Base-by-base conservation (phyloP, 345 rosid species). In the Linum tenue region DNA sequence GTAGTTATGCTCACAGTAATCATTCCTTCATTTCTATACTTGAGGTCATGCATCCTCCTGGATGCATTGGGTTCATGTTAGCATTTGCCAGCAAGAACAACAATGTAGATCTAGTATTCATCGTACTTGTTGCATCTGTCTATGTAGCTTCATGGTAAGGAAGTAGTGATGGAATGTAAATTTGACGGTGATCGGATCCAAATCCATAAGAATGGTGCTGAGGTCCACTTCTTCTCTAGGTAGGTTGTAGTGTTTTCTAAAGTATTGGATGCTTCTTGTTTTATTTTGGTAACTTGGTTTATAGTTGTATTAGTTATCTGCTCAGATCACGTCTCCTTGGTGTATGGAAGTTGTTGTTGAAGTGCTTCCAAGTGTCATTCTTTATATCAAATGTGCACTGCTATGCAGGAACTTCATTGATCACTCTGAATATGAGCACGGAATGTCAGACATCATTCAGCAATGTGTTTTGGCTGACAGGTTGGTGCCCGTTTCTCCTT, bases 141-240 rank as follows among this genome's bases (percentile, higher is more conserved):
- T 43, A 5, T 66, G 39, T 74, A 92, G 98, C 87, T 90, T 66
- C 97, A 92, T 53, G 97, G 98, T 59, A 92, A 90, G 73, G 96
- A 90, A 65, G 89, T 92, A 68, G 77, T 92, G 69, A 83, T 84
- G 70, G 98, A 92, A 79, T 88, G 98, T 82, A 92, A 92, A 84
- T 86, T 92, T 80, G 98, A 92, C 76, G 98, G 98, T 12, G 98
- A 92, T 75, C 98, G 98, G 71, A 92, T 92, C 65, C 98, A 92
- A 74, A 77, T 92, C 72, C 98, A 92, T 75, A 92, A 92, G 78
- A 86, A 83, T 80, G 91, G 91, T 63, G 59, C 84, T 53, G 86
- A 72, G 66, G 70, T 88, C 69, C 91, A 83, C 71, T 92, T 80
- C 77, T 92, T 86, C 76, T 92, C 98, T 31, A 87, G 98, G 98